Base-by-base conservation (phyloP, 2,329 filamentous ascomycete genomes). In the Aspergillus quadrilineatus region DNA sequence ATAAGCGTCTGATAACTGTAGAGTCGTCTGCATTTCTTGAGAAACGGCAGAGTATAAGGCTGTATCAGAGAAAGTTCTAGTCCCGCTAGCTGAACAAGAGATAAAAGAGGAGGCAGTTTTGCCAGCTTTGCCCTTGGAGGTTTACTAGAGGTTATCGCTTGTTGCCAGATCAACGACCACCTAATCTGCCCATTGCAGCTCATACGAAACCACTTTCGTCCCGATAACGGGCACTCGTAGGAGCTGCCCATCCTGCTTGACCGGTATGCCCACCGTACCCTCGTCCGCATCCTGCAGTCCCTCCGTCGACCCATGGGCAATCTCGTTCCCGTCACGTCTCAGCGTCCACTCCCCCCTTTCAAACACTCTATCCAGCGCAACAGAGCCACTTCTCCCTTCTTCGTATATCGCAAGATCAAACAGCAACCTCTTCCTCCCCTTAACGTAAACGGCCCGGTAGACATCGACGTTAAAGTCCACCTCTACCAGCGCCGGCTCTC, bases 391-490 rank as follows among this genome's bases (percentile, higher is more conserved):
- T 10, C 10, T 34, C 30, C 28, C 28, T 22, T 22, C n/a, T 34
- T 54, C 51, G 6, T 12, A 54, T 3, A 43, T 28, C 4, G 51
- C 43, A 32, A 54, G 22, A 28, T 54, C 51, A 26, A 54, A 54
- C 22, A 48, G 36, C 26, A 54, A 26, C 6, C 32, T 48, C 6
- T 17, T 36, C n/a, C n/a, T 41, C 6, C 12, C 22, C 12, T 32
- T 32, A 12, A 54, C 8, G 12, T 54, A 54, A 3, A 54, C 43
- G 9, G 51, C 51, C 1, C 51, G 51, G 15, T 54, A 54, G 6
- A 54, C 36, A 32, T 54, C 51, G 9, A 54, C 44, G 8, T 32
- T 14, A 22, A 48, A 54, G 29, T 54, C 34, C 15, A 54, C 51
- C 4, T 48, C 51, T 12, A 42, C 36, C 2, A 54, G 44, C 2